These are phyloP conservation scores for Aquilaria agallochum DNA, from an alignment of 441 rosid species.

Conservation along the genomic window DNA sequence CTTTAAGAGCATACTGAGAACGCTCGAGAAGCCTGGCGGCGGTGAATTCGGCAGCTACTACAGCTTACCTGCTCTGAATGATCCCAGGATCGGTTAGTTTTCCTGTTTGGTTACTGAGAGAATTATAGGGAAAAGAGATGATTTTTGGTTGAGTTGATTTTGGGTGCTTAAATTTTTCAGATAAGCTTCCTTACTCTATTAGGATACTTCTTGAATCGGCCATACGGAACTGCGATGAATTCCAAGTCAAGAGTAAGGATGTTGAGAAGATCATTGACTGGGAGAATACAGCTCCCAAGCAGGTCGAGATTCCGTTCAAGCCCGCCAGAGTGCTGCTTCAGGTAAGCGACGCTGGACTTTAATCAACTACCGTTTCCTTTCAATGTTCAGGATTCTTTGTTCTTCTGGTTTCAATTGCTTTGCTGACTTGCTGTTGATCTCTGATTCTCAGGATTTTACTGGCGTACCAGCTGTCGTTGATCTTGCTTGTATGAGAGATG, in stretches of 20 bases:
- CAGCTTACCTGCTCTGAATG: conserved; percentile 54
- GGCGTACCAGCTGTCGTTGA: conserved; percentile 82
- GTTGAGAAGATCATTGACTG: conserved; percentile 75
- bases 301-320: conserved; percentile 69
- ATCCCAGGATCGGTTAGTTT: conserved; percentile 60
- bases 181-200: conserved; percentile 56
- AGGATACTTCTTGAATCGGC: conserved; percentile 71
- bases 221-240: conserved; percentile 67
- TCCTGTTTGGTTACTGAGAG: conserved; percentile 14
- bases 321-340: conserved; percentile 74
- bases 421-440: conserved; percentile 4
- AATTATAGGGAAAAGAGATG: neutral
- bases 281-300: conserved; percentile 60
- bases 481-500: conserved; percentile 77
- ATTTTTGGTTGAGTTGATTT: conserved; percentile 13
- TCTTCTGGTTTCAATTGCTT: neutral
- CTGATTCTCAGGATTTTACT: conserved; percentile 50
- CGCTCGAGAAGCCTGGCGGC: conserved; percentile 48
- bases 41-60: conserved; percentile 56
- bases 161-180: conserved; percentile 30
- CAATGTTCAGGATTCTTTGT: neutral
- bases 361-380: neutral
- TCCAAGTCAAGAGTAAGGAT: conserved; percentile 60
- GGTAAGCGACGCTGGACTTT: conserved; percentile 23
- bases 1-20: conserved; percentile 42